A percentile compares a stretch with the other conserved stretches of the same genome.
Conservation (phyloP, 208 protist genomes). For the Naegleria gruberi region DNA sequence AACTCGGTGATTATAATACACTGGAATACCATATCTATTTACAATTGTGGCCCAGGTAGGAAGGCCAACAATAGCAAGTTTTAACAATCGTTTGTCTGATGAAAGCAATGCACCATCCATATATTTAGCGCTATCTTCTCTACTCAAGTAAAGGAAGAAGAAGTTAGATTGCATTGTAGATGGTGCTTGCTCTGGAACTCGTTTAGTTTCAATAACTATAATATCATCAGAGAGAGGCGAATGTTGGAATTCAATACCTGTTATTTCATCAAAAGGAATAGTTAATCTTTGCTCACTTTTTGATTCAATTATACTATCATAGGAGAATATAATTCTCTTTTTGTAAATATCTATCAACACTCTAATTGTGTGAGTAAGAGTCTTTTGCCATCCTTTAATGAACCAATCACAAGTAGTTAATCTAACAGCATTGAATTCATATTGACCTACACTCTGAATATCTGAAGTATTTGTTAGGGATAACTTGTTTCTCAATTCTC, state of each 20-base stretch:
- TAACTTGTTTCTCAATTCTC: not conserved
- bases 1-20: not conserved
- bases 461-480: not conserved
- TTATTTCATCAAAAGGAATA: not conserved
- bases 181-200: too few relatives aligned
- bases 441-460: not conserved
- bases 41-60: not conserved
- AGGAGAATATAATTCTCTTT: not conserved
- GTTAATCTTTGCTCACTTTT: not conserved
- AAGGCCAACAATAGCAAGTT: not conserved
- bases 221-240: not conserved
- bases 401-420: not conserved
- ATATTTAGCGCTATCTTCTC: not conserved
- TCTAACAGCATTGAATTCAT: not conserved
- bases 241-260: conserved; percentile 11
- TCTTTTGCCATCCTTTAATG: not conserved
- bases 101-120: not conserved
- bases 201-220: not conserved
- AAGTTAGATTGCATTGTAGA: not conserved
- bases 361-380: not conserved
- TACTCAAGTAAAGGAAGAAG: not conserved
- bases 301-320: not conserved
- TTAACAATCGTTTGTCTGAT: conserved; percentile 7
- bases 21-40: not conserved
- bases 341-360: not conserved